A percentile compares a stretch with the other conserved stretches of the same genome.
Conservation (phyloP, 2,329 filamentous ascomycete species). For the Colletotrichum godetiae region DNA sequence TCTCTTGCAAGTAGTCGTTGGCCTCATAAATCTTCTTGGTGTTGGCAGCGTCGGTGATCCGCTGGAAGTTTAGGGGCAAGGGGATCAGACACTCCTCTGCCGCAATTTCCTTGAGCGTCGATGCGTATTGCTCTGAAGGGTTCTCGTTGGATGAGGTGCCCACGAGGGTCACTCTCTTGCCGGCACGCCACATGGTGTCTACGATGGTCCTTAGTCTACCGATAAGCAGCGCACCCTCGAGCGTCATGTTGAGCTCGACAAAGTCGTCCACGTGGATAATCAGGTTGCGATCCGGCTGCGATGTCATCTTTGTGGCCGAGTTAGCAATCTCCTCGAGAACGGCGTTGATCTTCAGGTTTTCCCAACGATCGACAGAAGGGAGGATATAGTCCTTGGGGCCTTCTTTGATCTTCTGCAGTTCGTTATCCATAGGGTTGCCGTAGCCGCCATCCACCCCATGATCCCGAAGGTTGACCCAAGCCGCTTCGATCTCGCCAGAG, state of each 20-base stretch:
- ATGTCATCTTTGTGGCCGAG: conserved; percentile 13
- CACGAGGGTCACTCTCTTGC: conserved; percentile 79
- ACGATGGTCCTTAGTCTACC: conserved; percentile 77
- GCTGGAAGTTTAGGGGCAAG: conserved; percentile 40
- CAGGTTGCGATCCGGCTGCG: conserved; percentile 56
- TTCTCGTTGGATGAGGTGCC: conserved; percentile 77
- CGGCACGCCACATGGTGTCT: conserved; percentile 76
- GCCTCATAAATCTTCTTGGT: conserved; percentile 38
- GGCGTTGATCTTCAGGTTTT: conserved; percentile 69
- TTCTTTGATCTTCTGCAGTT: conserved; percentile 56
- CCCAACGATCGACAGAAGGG: conserved; percentile 63
- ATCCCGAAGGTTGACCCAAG: conserved; percentile 39
- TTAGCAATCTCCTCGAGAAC: conserved; percentile 64
- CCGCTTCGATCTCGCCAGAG: conserved; percentile 39
- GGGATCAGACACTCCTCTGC: conserved; percentile 52
- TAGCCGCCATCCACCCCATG: conserved; percentile 38
- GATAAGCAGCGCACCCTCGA: conserved; percentile 77
- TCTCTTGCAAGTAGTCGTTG: conserved; percentile 56
- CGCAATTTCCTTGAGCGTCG: conserved; percentile 52
- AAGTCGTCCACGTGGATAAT: conserved; percentile 87
- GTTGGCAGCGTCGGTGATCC: conserved; percentile 36
- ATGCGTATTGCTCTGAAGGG: conserved; percentile 55
- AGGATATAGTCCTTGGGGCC: conserved; percentile 43
- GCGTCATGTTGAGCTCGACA: conserved; percentile 77
- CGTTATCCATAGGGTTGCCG: conserved; percentile 52